phyloP scores from a whole-genome alignment of 2,329 filamentous ascomycete species.

The Hysterium pulicare region DNA sequence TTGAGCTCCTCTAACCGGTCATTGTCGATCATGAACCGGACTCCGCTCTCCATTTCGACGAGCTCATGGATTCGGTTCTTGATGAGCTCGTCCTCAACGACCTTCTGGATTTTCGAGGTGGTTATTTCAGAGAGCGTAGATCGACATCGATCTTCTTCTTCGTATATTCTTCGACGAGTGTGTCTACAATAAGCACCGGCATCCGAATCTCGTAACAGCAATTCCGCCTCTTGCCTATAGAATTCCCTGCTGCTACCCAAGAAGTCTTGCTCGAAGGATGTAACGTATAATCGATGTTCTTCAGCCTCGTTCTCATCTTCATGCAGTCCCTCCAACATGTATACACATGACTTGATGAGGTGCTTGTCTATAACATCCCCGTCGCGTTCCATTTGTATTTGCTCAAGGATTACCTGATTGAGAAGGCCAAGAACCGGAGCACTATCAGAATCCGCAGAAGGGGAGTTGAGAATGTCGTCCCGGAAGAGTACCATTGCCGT shows the following conservation, averaged over 20 bases:
- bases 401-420: conserved; percentile 78
- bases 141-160: conserved; percentile 78
- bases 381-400: conserved; percentile 87
- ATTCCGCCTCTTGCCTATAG: conserved; percentile 72
- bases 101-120: conserved; percentile 65
- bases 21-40: conserved; percentile 88
- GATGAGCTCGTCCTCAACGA: conserved; percentile 81
- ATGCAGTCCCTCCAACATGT: conserved; percentile 88
- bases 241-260: conserved; percentile 67
- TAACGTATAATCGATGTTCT: conserved; percentile 76
- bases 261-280: conserved; percentile 76
- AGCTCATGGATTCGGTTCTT: conserved; percentile 74
- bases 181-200: conserved; percentile 78
- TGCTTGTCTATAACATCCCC: conserved; percentile 84
- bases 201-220: conserved; percentile 72
- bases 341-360: conserved; percentile 75
- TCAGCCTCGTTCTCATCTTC: conserved; percentile 76
- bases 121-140: conserved; percentile 76
- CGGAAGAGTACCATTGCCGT: conserved; percentile 85
- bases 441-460: conserved; percentile 41
- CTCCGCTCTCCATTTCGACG: conserved; percentile 79
- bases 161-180: conserved; percentile 68
- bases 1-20: conserved; percentile 73
- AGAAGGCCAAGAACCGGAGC: conserved; percentile 68
- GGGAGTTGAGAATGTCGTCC: conserved; percentile 72